Conservation (phyloP, 2,329 filamentous ascomycete genomes). For the Talaromyces sp. region DNA sequence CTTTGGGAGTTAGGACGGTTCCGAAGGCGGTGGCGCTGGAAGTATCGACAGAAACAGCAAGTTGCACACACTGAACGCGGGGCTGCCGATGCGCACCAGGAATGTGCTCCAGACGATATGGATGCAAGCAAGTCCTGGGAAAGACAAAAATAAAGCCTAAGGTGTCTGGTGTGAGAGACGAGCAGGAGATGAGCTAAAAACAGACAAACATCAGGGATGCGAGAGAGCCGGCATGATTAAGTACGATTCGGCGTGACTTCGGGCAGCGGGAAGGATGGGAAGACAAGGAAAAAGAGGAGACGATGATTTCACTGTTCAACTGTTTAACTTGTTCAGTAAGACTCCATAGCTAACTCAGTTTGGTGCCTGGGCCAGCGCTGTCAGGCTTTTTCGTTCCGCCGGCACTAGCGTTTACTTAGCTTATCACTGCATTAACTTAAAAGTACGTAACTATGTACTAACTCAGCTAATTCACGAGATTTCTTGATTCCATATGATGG, state of each 20-base stretch:
- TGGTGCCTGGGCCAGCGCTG: not conserved
- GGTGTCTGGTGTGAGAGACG: not conserved
- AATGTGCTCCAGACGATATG: not conserved
- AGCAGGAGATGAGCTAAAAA: not conserved
- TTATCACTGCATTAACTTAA: too few species aligned
- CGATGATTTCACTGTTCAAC: slow-evolving; percentile 6
- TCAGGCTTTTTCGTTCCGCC: not conserved
- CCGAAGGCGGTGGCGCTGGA: slow-evolving; percentile 17
- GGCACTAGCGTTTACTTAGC: not conserved
- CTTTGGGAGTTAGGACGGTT: not conserved
- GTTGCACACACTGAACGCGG: not conserved
- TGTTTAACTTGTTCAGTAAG: not conserved
- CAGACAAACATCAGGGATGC: not conserved
- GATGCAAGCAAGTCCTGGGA: not conserved
- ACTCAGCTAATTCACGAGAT: not conserved
- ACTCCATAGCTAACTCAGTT: not conserved
- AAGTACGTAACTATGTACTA: too few species aligned
- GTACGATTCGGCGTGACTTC: not conserved
- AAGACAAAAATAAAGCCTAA: too few species aligned
- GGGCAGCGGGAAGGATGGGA: not conserved
- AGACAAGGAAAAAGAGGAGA: slow-evolving; percentile 4
- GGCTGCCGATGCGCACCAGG: slow-evolving; percentile 8
- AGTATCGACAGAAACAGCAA: slow-evolving; percentile 6
- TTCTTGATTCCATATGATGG: not conserved
- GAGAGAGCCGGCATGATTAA: not conserved